Evolutionary conservation across 2,329 filamentous ascomycete species (phyloP).

Genomic region (Botrytis squamosa): DNA sequence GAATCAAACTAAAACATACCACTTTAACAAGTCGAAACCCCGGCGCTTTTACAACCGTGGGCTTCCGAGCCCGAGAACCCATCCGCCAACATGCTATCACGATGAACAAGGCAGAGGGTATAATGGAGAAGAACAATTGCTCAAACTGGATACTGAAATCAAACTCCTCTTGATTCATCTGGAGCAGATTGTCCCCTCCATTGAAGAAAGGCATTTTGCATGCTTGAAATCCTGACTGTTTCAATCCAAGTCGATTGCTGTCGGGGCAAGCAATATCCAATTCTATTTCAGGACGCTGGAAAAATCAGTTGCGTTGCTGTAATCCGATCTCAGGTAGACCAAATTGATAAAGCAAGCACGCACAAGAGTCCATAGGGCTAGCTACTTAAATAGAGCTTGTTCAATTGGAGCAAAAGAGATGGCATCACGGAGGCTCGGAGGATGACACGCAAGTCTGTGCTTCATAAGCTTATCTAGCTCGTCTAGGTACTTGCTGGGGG

Average conservation of each 20-base stretch:
- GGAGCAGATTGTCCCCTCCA: slow-evolving; percentile 32
- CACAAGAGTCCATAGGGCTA: not conserved
- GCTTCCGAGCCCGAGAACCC: slow-evolving; percentile 36
- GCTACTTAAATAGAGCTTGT: not conserved
- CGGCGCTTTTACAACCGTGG: slow-evolving; percentile 37
- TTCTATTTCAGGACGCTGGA: not conserved
- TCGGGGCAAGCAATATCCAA: not conserved
- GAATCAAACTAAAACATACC: slow-evolving; percentile 27
- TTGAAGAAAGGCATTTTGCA: slow-evolving; percentile 28
- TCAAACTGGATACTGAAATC: slow-evolving; percentile 41
- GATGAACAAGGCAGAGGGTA: slow-evolving; percentile 38
- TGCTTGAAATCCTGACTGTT: not conserved
- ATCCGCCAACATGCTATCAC: slow-evolving; percentile 37
- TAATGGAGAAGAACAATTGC: slow-evolving; percentile 39
- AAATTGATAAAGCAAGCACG: not conserved
- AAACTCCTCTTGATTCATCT: slow-evolving; percentile 36
- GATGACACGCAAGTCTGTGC: not conserved
- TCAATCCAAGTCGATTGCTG: not conserved
- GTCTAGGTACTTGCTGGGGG: too few species aligned
- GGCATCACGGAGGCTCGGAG: not conserved
- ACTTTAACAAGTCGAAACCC: slow-evolving; percentile 36
- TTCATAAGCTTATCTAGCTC: not conserved
- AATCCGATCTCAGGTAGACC: not conserved
- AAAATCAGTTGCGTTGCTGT: not conserved
- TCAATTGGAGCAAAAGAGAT: not conserved